Base-by-base conservation (phyloP, 1,284 basidiomycete genomes). In the Ustilago cynodontis region DNA sequence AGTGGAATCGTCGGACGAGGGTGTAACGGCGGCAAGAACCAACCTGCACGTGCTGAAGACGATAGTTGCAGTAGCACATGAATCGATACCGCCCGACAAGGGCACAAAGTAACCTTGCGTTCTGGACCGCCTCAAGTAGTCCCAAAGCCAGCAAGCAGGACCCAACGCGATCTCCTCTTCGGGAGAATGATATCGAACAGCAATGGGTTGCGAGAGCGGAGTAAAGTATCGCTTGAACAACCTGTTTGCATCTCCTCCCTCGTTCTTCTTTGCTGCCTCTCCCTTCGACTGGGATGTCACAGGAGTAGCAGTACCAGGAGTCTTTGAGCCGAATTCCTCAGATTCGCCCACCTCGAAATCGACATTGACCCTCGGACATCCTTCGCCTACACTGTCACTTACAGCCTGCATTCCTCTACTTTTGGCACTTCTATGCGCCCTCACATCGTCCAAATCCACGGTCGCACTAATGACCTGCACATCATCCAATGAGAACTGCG, bases 121-220 rank as follows among this genome's bases (percentile, higher is more conserved):
- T 5, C 94, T 89, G 14, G 96, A 98, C 41, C 96, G 91, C 28
- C 96, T 90, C 43, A 99, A 90, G 83, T 99, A 99, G 86, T 99
- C 97, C 97, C 96, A 99, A 9, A 99, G 89, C 96, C 96, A 99
- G 85, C 96, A 99, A 4, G 96, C 97, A 1, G 96, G 96, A 6
- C 96, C 97, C 2, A 98, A 88, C 94, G 96, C 95, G 73, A 99
- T 98, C 87, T 99, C 97, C 86, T 98, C 95, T 86, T 98, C 95
- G 0, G 96, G 94, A 11, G 83, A 89, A 86, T 98, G 95, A 86
- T 93, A 98, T 56, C 87, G 88, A 50, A 94, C 91, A 65, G 91
- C 88, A 18, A 90, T 66, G 2, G 71, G 71, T 58, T 54, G 65
- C 58, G 56, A 68, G 2, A 71, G 66, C 16, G 70, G 77, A 5